Percentiles rank a stretch among this genome's conserved stretches.
Evolutionary conservation across 73 alveolate species (phyloP).

Genomic region (Paramecium octaurelia): DNA sequence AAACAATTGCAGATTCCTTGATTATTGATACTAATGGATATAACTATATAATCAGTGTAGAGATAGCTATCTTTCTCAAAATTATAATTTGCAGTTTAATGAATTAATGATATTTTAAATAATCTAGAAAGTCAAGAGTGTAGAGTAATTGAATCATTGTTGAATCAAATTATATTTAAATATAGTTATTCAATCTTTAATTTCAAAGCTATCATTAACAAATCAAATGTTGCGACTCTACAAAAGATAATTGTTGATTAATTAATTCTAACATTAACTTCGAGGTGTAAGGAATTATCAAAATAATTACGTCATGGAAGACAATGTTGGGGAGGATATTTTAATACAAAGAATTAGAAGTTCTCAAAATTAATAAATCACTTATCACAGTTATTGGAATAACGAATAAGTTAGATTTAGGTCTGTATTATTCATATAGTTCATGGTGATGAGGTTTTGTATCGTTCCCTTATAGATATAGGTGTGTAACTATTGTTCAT

Average conservation of each 20-base stretch:
- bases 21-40: background rate
- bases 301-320: background rate
- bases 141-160: background rate
- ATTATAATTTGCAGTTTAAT: background rate
- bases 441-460: background rate
- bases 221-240: background rate
- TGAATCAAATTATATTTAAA: background rate
- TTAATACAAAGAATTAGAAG: background rate
- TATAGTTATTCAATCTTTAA: background rate
- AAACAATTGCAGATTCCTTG: background rate
- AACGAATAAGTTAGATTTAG: background rate
- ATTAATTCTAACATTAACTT: background rate
- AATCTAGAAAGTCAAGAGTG: background rate
- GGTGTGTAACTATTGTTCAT: slow-evolving; percentile 3
- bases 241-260: background rate
- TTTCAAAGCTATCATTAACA: background rate
- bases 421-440: background rate
- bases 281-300: background rate
- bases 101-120: background rate
- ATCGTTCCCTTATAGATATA: background rate
- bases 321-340: slow-evolving; percentile 1
- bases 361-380: background rate
- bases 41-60: background rate
- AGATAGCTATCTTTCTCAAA: background rate
- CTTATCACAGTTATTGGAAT: background rate